phyloP scores from a whole-genome alignment of 352 stramenopile species.

The Globisporangium canariense region DNA sequence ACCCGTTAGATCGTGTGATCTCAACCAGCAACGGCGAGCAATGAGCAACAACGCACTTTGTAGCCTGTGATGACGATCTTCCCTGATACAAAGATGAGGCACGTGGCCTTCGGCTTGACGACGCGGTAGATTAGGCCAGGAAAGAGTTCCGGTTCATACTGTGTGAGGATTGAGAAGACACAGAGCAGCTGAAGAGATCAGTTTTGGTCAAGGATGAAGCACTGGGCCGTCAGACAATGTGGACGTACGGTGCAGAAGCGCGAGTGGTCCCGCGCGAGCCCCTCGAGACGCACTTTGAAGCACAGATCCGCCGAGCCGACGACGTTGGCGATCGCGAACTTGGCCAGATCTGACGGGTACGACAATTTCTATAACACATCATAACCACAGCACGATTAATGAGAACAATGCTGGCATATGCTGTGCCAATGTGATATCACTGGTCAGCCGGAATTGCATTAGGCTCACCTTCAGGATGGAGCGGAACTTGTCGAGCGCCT shows the following conservation, averaged over 20 bases:
- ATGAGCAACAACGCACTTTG: slow-evolving; percentile 40
- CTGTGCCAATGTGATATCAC: too few species aligned
- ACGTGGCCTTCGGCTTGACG: slow-evolving; percentile 89
- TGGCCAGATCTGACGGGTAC: slow-evolving; percentile 38
- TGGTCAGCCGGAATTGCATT: background rate
- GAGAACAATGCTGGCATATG: too few species aligned
- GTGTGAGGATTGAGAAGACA: background rate
- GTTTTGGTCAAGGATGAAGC: background rate
- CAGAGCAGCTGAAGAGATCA: background rate
- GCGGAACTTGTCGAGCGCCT: slow-evolving; percentile 52
- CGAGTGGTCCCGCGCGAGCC: slow-evolving; percentile 49
- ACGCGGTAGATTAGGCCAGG: slow-evolving; percentile 96
- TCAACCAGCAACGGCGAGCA: background rate
- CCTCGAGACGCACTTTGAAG: slow-evolving; percentile 78
- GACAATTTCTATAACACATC: slow-evolving; percentile 45
- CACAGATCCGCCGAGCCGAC: slow-evolving; percentile 91
- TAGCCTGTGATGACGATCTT: slow-evolving; percentile 90
- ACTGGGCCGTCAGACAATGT: slow-evolving; percentile 21
- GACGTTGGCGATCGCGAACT: slow-evolving; percentile 78
- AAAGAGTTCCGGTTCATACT: slow-evolving; percentile 98
- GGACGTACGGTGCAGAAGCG: slow-evolving; percentile 64
- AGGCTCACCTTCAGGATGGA: slow-evolving; percentile 51
- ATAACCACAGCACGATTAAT: background rate
- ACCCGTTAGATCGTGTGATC: background rate
- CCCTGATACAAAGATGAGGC: slow-evolving; percentile 35